Evolutionary conservation across 148 eudicot genomes (phyloP).

Genomic region (Oxyria digyna): DNA sequence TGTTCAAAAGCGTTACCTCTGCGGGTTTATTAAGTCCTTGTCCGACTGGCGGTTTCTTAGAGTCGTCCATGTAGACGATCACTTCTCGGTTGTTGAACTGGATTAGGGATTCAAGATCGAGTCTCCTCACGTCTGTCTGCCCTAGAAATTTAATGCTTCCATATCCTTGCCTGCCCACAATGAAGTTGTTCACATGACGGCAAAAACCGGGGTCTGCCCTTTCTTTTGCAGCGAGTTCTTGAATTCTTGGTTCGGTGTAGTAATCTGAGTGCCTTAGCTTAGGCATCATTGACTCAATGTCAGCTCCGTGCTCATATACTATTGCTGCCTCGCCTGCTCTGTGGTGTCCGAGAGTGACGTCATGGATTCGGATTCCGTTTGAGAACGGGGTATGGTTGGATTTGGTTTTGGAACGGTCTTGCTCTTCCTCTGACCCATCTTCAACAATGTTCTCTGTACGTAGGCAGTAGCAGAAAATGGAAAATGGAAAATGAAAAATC

Average conservation of each 20-base stretch:
- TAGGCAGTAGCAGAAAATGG: background rate
- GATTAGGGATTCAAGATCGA: conserved; percentile 72
- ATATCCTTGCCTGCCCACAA: conserved; percentile 73
- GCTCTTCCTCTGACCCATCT: background rate
- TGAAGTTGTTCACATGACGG: conserved; percentile 63
- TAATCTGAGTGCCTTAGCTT: conserved; percentile 92
- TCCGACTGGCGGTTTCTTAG: conserved; percentile 89
- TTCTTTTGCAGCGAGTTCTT: conserved; percentile 91
- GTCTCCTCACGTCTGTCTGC: conserved; percentile 82
- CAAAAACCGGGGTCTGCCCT: conserved; percentile 86
- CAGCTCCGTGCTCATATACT: conserved; percentile 84
- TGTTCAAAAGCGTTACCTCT: conserved; percentile 88
- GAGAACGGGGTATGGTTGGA: conserved; percentile 15
- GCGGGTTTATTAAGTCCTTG: conserved; percentile 97
- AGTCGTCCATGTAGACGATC: conserved; percentile 79
- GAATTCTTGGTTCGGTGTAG: conserved; percentile 83
- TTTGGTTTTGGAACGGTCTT: background rate
- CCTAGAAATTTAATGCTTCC: conserved; percentile 91
- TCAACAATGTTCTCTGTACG: conserved; percentile 1
- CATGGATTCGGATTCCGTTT: conserved; percentile 26
- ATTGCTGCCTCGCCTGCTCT: conserved; percentile 94
- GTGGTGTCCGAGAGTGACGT: conserved; percentile 58
- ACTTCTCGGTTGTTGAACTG: conserved; percentile 85
- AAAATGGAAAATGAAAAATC: background rate
- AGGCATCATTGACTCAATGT: conserved; percentile 85